Percentiles rank a stretch among this genome's conserved stretches.
Evolutionary conservation across 768 basidiomycete genomes (phyloP).

Genomic region (Sistotremastrum suecicum): DNA sequence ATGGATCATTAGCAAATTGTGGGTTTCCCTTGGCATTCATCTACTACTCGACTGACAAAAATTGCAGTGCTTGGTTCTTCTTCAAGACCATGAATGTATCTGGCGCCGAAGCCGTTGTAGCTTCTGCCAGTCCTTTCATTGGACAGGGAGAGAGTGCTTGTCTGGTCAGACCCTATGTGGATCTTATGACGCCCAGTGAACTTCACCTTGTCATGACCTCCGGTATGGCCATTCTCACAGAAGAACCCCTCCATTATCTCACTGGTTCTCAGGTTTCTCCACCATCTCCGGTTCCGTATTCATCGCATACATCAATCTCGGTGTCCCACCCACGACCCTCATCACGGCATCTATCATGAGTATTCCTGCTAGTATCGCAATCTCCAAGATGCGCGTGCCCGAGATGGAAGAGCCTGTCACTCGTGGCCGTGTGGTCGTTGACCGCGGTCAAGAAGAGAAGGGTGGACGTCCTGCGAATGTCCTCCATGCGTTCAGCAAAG

Average conservation of each 20-base stretch:
- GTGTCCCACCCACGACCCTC: constrained; percentile 66
- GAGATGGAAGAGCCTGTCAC: constrained; percentile 81
- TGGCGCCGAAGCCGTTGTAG: constrained; percentile 90
- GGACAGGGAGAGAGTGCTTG: constrained; percentile 86
- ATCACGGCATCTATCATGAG: constrained; percentile 89
- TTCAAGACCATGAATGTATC: constrained; percentile 84
- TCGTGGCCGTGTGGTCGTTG: constrained; percentile 64
- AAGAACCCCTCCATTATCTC: background rate
- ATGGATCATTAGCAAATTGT: constrained; percentile 84
- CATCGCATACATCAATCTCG: constrained; percentile 65
- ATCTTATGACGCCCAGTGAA: constrained; percentile 75
- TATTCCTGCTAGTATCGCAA: constrained; percentile 88
- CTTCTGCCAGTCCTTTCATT: constrained; percentile 86
- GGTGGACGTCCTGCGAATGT: constrained; percentile 55
- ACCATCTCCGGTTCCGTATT: constrained; percentile 89
- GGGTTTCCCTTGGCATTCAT: constrained; percentile 11
- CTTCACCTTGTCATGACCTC: constrained; percentile 84
- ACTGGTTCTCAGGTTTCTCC: constrained; percentile 43
- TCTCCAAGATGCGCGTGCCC: constrained; percentile 77
- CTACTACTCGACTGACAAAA: constrained; percentile 1
- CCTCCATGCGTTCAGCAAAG: constrained; percentile 79
- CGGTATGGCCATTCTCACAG: constrained; percentile 23
- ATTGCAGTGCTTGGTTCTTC: constrained; percentile 74
- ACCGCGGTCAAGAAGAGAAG: constrained; percentile 51
- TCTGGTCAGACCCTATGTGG: constrained; percentile 71